Evolutionary conservation across 2,329 filamentous ascomycete species (phyloP), one percentile per base, ranked within the genome.

Genomic region (Trichoderma koningii): DNA sequence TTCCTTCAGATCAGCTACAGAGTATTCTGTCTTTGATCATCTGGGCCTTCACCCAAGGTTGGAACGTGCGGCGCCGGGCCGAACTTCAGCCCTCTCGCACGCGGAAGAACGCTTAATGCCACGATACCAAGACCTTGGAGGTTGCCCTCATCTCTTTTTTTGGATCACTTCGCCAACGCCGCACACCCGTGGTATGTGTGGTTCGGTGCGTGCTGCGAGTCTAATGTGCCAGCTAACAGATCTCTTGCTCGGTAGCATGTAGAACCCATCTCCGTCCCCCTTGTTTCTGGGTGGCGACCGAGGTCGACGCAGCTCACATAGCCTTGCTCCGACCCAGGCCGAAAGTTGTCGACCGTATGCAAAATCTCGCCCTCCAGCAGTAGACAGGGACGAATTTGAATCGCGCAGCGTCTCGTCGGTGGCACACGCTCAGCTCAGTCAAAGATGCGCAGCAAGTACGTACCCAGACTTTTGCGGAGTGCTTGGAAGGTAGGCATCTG

Each of bases 261-360:
- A 45, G 12, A 42, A n/a, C 23, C 23, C 50, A n/a, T 23, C 19
- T 28, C 19, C 26, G 51, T 55, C 26, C 6, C 21, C 55, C 30
- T 55, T 38, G 42, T 57, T 10, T 7, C 14, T 38, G 41, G 34
- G 60, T 63, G 60, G 60, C 60, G 50, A 63, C 51, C 26, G 51
- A 47, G 23, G n/a, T 14, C 14, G 34, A 19, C 42, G 41, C 55
- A 57, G 41, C 26, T 12, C 42, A 26, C 42, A 26, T 26, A 34
- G 60, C 60, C 50, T 45, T 55, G 51, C 26, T 12, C 28, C 30
- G 26, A 30, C 14, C n/a, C 26, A 3, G 15, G 7, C 21, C 34
- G 14, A 21, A 14, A 38, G 34, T 1, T 5, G 5, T 23, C 7
- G 45, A 21, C 10, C 5, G 21, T 7, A 47, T 30, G 10, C 23